Conservation (phyloP, 2,329 filamentous ascomycete species). For the Coleophoma eucalyptorum region DNA sequence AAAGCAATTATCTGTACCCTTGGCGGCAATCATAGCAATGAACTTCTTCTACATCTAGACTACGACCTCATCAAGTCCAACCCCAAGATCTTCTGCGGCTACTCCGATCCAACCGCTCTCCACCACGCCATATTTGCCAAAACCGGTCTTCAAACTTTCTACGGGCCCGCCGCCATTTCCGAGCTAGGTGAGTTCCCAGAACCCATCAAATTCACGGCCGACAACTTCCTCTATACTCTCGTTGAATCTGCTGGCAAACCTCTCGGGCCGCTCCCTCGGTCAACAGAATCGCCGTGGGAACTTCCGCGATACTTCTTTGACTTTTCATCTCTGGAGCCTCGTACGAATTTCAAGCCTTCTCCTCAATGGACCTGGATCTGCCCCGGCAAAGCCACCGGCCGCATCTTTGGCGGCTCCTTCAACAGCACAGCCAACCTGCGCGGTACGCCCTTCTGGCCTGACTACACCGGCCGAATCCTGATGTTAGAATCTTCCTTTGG, state of each 20-base stretch:
- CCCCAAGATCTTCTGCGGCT: conserved; percentile 29
- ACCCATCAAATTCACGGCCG: conserved; percentile 13
- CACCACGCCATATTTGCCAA: conserved; percentile 19
- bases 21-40: conserved; percentile 22
- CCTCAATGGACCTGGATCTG: conserved; percentile 1
- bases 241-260: not conserved
- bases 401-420: conserved; percentile 1
- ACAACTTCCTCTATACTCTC: conserved; percentile 15
- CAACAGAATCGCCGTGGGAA: not conserved
- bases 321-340: not conserved
- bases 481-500: not conserved
- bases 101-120: conserved; percentile 25
- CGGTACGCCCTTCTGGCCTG: not conserved
- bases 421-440: not conserved
- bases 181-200: conserved; percentile 19
- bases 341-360: not conserved
- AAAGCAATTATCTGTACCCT: conserved; percentile 24
- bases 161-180: conserved; percentile 22
- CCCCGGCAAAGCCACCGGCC: not conserved
- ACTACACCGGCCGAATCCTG: not conserved
- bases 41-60: conserved; percentile 23
- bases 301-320: not conserved
- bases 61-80: conserved; percentile 23
- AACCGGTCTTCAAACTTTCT: conserved; percentile 22
- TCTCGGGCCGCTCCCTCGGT: not conserved